Percentiles rank a stretch among this genome's conserved stretches.
Evolutionary conservation across 2,329 filamentous ascomycete species (phyloP).

Genomic region (Colletotrichum tamarilloi): DNA sequence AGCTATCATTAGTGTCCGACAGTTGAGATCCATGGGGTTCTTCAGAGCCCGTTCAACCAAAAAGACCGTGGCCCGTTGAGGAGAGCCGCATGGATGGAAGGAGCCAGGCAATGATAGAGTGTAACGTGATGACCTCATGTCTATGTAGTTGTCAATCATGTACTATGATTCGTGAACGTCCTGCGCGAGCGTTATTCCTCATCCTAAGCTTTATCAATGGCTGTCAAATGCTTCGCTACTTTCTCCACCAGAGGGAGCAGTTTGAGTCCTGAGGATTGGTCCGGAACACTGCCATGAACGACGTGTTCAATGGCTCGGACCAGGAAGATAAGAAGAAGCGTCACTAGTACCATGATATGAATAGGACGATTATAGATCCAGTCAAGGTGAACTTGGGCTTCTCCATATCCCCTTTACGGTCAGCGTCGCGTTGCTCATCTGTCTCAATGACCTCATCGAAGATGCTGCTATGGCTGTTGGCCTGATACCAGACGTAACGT

Average conservation of each 20-base stretch:
- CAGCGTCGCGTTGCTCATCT: slow-evolving; percentile 64
- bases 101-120: slow-evolving; percentile 77
- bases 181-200: slow-evolving; percentile 23
- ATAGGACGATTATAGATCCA: slow-evolving; percentile 70
- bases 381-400: slow-evolving; percentile 75
- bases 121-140: slow-evolving; percentile 75
- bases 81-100: slow-evolving; percentile 80
- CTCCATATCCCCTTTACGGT: slow-evolving; percentile 64
- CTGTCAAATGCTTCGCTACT: slow-evolving; percentile 75
- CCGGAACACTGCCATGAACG: slow-evolving; percentile 45
- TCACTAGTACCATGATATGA: slow-evolving; percentile 68
- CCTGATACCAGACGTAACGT: slow-evolving; percentile 67
- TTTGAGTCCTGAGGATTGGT: slow-evolving; percentile 63
- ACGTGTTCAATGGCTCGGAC: slow-evolving; percentile 71
- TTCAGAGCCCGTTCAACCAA: slow-evolving; percentile 76
- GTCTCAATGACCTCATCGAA: slow-evolving; percentile 66
- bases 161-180: too few species aligned
- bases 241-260: slow-evolving; percentile 77
- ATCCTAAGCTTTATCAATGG: slow-evolving; percentile 75
- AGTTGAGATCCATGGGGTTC: slow-evolving; percentile 76
- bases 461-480: slow-evolving; percentile 72
- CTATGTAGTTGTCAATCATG: background rate
- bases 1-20: slow-evolving; percentile 81
- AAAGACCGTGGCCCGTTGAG: slow-evolving; percentile 79
- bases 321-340: slow-evolving; percentile 74